Evolutionary conservation across 2,329 filamentous ascomycete species (phyloP).

Genomic region (Fusarium tupiense): DNA sequence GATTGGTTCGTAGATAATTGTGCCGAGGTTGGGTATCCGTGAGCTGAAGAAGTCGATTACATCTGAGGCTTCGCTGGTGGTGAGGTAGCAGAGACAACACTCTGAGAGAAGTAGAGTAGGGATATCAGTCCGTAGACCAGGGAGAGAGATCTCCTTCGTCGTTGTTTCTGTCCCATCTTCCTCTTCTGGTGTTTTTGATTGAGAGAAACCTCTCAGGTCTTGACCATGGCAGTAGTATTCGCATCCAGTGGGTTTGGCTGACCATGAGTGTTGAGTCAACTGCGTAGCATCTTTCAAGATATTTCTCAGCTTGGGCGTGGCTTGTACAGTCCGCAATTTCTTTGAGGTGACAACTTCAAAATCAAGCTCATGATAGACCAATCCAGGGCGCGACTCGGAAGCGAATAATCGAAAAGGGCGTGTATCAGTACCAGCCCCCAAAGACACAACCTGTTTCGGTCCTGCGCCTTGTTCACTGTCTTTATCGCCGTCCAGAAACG

Average conservation of each 20-base stretch:
- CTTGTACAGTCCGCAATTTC: slow-evolving; percentile 68
- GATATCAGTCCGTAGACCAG: slow-evolving; percentile 62
- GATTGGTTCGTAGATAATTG: slow-evolving; percentile 91
- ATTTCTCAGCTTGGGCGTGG: slow-evolving; percentile 53
- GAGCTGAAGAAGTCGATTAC: slow-evolving; percentile 73
- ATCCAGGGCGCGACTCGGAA: slow-evolving; percentile 46
- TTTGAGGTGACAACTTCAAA: slow-evolving; percentile 77
- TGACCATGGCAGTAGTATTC: slow-evolving; percentile 69
- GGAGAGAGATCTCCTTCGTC: slow-evolving; percentile 23
- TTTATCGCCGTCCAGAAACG: slow-evolving; percentile 67
- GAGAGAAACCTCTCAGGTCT: slow-evolving; percentile 67
- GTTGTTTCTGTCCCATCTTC: background rate
- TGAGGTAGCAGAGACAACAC: slow-evolving; percentile 93
- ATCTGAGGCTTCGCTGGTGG: slow-evolving; percentile 67
- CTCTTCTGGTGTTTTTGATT: background rate
- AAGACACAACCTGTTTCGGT: slow-evolving; percentile 82
- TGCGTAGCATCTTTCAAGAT: slow-evolving; percentile 52
- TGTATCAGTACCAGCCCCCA: slow-evolving; percentile 95
- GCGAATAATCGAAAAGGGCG: slow-evolving; percentile 80
- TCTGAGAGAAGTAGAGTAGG: slow-evolving; percentile 92
- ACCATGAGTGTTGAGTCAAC: slow-evolving; percentile 53
- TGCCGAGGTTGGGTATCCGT: slow-evolving; percentile 58
- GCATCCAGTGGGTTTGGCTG: slow-evolving; percentile 51
- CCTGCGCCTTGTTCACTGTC: slow-evolving; percentile 34
- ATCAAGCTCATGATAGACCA: slow-evolving; percentile 93